Evolutionary conservation across 805 yeast genomes (phyloP), one percentile per base, ranked within the genome.

Genomic region (Scheffersomyces coipomensis): DNA sequence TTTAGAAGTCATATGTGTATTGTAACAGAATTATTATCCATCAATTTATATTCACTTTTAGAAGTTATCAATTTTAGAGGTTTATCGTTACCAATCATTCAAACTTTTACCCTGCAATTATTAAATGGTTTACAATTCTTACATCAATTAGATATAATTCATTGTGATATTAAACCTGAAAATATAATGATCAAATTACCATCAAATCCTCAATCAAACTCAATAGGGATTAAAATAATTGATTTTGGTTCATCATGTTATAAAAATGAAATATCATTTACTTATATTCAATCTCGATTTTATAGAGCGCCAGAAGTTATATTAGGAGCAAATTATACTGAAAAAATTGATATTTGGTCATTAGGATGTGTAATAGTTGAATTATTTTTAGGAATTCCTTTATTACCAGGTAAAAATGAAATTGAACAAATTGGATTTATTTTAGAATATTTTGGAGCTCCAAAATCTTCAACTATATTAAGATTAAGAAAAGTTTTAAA

Each of bases 1-100:
- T 88, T 88, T 56, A 69, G 95, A 42, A 82, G 87, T 16, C 96
- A 88, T 53, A 76, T 88, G 66, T 88, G 95, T 57, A 84, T 88
- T 27, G 78, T 79, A 1, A 84, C 90, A 0, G 96, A 88, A 53
- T 59, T 83, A 5, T 64, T 88, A 15, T 78, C 88, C 0, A 60
- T 84, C 13, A 86, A 85, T 42, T 55, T 88, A 25, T 84, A 76
- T 49, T 83, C 88, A 27, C 58, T 76, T 23, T 56, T 80, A 19
- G 81, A 80, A 49, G 48, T 75, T 1, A 66, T 72, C 0, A 55
- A 66, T 21, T 81, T 73, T 51, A 61, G 60, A 42, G 87, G 87
- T 0, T 55, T 82, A 18, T 61, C 71, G 8, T 55, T 68, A 30
- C 34, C 50, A 1, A 46, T 79, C 1, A 52, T 81, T 8, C 56